Evolutionary conservation across 2,329 filamentous ascomycete species (phyloP), one percentile per base, ranked within the genome.

Genomic region (Aspergillus sp.): DNA sequence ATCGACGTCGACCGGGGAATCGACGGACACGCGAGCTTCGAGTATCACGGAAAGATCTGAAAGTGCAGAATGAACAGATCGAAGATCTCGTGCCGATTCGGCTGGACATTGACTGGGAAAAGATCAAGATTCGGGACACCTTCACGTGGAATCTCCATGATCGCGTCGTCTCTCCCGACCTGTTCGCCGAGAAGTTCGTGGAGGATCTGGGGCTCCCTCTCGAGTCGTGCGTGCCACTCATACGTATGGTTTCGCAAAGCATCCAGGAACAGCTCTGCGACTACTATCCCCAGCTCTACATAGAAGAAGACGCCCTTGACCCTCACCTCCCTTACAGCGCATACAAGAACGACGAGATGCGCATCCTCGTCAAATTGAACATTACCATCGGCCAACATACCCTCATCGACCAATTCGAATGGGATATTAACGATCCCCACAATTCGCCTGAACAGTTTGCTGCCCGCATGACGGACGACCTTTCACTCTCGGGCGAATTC

Each of bases 331-430:
- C 93, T 0, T 97, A 97, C 69, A 87, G 83, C 36, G 92, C 94
- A 5, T 96, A 97, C 78, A 97, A 97, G 74, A 96, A 99, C 68
- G 94, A 99, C 69, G 94, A 99, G 76, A 97, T 99, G 93, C 88
- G 94, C 47, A 89, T 99, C 61, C 77, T 96, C 41, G 85, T 99
- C 73, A 97, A 97, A 73, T 81, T 99, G 47, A 97, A 97, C 73
- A 96, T 99, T 66, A 97, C 94, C 5, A 97, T 99, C 66, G 94
- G 93, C 38, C 88, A 90, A 58, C 90, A 96, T 67, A 97, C 92
- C 0, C 79, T 99, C 21, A 88, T 97, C 32, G 94, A 99, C 66
- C 94, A 97, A 69, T 97, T 99, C 57, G 94, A 99, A 73, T 99
- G 94, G 94, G 94, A 99, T 64, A 91, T 97, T 69, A 97, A 97